Conservation (phyloP, 2,329 filamentous ascomycete species). For the Fusarium nanum region DNA sequence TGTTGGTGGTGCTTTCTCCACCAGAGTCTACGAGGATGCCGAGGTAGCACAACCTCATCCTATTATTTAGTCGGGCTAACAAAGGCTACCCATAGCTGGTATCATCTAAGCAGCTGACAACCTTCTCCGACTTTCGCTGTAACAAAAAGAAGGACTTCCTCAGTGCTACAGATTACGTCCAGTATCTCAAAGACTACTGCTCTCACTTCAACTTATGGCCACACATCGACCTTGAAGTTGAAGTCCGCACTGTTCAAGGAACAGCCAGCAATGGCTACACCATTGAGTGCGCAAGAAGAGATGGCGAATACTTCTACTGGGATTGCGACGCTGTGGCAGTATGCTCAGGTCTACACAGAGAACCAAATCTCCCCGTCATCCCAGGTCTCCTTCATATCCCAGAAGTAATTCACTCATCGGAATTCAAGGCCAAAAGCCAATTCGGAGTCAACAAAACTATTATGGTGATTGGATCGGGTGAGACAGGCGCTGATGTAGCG, state of each 20-base stretch:
- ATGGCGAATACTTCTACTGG: neutral
- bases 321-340: constrained; percentile 13
- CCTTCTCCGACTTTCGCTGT: constrained; percentile 1
- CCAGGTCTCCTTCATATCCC: constrained; percentile 6
- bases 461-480: neutral
- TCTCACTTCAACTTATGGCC: neutral
- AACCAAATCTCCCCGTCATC: constrained; percentile 9
- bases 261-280: accelerated
- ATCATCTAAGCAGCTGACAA: neutral
- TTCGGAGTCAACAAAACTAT: neutral
- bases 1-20: neutral
- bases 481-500: neutral
- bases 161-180: neutral
- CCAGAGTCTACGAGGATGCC: neutral
- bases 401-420: constrained; percentile 50
- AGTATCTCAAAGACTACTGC: neutral
- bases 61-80: neutral
- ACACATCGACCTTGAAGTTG: neutral
- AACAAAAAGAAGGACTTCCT: neutral
- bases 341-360: constrained; percentile 19
- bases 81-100: neutral
- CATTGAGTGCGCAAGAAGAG: accelerated
- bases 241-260: neutral
- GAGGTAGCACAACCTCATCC: neutral
- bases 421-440: neutral